phyloP scores from a whole-genome alignment of 2,329 filamentous ascomycete genomes.

The Cladophialophora yegresii region DNA sequence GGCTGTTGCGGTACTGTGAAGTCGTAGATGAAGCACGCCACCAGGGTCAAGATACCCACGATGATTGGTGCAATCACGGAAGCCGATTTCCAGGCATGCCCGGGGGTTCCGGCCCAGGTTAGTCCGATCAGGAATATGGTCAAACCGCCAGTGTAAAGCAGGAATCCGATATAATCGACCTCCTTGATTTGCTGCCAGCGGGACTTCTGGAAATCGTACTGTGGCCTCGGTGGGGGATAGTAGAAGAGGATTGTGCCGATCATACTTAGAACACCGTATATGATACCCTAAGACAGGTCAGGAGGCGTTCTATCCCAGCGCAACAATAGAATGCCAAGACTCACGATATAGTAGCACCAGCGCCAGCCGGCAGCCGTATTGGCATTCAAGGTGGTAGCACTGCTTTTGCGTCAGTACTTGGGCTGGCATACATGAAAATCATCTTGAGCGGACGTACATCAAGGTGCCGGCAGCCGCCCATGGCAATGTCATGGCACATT shows the following conservation, averaged over 20 bases:
- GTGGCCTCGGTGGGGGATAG: constrained; percentile 52
- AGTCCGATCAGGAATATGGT: constrained; percentile 50
- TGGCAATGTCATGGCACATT: constrained; percentile 45
- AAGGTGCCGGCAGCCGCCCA: constrained; percentile 45
- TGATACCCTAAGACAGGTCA: constrained; percentile 8
- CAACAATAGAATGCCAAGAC: not conserved
- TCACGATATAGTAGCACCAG: constrained; percentile 49
- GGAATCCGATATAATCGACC: constrained; percentile 52
- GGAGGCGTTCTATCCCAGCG: not conserved
- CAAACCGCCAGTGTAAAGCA: constrained; percentile 47
- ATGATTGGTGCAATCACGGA: constrained; percentile 44
- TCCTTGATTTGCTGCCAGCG: constrained; percentile 45
- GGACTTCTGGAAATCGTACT: constrained; percentile 41
- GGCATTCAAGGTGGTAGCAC: constrained; percentile 9
- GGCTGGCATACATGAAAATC: not conserved
- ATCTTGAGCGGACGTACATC: constrained; percentile 49
- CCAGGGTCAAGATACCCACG: constrained; percentile 43
- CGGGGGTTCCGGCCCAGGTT: constrained; percentile 45
- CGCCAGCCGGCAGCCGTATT: constrained; percentile 51
- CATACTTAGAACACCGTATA: constrained; percentile 14
- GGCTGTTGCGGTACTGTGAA: constrained; percentile 44
- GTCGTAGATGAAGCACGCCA: constrained; percentile 46
- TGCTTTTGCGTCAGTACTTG: not conserved
- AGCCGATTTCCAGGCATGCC: constrained; percentile 48
- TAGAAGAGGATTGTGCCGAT: constrained; percentile 51